phyloP scores from a whole-genome alignment of 2,329 filamentous ascomycete genomes.

The Cercospora citrullina region DNA sequence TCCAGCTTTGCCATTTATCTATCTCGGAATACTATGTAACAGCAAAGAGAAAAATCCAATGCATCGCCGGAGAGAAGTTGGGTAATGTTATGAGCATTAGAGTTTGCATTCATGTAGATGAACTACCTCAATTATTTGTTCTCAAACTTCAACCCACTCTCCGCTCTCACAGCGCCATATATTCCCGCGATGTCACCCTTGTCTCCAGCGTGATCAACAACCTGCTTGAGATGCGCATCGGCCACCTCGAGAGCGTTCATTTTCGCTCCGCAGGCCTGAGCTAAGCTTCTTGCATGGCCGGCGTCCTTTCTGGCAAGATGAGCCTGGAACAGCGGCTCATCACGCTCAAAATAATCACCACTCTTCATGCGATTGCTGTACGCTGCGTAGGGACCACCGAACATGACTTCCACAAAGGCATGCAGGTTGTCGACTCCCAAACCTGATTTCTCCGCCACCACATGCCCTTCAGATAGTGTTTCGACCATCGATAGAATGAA shows the following conservation, averaged over 20 bases:
- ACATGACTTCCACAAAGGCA: slow-evolving; percentile 69
- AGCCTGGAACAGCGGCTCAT: slow-evolving; percentile 78
- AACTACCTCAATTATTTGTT: slow-evolving; percentile 26
- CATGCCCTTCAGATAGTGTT: slow-evolving; percentile 73
- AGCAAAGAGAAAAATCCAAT: background rate
- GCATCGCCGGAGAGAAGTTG: background rate
- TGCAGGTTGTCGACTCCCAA: slow-evolving; percentile 70
- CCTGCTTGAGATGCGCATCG: slow-evolving; percentile 66
- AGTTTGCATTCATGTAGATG: background rate
- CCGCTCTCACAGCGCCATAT: slow-evolving; percentile 75
- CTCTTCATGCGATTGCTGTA: slow-evolving; percentile 73
- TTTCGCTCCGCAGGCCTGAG: slow-evolving; percentile 60
- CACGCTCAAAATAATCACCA: slow-evolving; percentile 74
- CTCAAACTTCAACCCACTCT: slow-evolving; percentile 73
- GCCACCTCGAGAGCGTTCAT: slow-evolving; percentile 66
- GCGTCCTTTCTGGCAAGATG: slow-evolving; percentile 82
- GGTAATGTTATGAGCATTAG: background rate
- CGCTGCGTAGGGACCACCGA: slow-evolving; percentile 71
- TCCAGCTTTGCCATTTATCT: background rate
- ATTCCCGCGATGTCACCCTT: slow-evolving; percentile 79
- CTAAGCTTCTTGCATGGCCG: slow-evolving; percentile 69
- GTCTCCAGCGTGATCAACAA: slow-evolving; percentile 68
- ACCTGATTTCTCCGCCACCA: slow-evolving; percentile 76
- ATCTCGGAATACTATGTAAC: background rate
- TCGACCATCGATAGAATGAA: slow-evolving; percentile 83